Base-by-base conservation (phyloP, 495 filamentous ascomycete genomes). In the Melanomma pulvis-pyrius region DNA sequence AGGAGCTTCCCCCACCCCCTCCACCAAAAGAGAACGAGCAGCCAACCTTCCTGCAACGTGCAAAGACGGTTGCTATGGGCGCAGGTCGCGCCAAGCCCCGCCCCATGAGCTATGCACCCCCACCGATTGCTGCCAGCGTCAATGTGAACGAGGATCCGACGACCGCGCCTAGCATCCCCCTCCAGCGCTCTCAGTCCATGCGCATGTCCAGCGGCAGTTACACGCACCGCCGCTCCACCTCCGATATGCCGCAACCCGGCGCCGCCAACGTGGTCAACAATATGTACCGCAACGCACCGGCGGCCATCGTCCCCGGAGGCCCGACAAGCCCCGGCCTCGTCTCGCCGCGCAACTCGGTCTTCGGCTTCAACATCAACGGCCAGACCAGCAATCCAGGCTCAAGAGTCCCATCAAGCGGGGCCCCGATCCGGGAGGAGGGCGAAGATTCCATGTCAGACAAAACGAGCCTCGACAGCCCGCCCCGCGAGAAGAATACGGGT, bases 1-100 rank as follows among this genome's bases (percentile, higher is more conserved):
- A 97, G 74, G 92, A 93, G 8, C 86, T 96, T 22, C 93, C 93
- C 2, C 87, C 89, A 7, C 88, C 90, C 1, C 92, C 93, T 3
- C 81, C 86, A 79, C 85, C 62, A 86, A 87, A 61, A 81, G 70
- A 67, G 22, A 66, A 66, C 52, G 57, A 67, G 2, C 71, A 79
- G 15, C 80, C 80, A 29, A 83, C 87, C 26, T 80, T 93, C 72
- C 79, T 97, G 49, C 88, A 93, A 77, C 84, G 93, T 55, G 90
- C 93, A 55, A 92, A 87, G 71, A 91, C 91, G 17, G 89, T 92
- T 24, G 72, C 74, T 36, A 78, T 84, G 29, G 74, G 71, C 3
- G 67, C 68, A 28, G 79, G 66, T 82, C 84, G 59, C n/a, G 34
- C 29, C 29, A 83, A 84, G 41, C 87, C 84, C 29, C 84, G 86